These are phyloP conservation scores for Thozetella sp. DNA, from an alignment of 495 filamentous ascomycete genomes.

Conservation along the genomic window DNA sequence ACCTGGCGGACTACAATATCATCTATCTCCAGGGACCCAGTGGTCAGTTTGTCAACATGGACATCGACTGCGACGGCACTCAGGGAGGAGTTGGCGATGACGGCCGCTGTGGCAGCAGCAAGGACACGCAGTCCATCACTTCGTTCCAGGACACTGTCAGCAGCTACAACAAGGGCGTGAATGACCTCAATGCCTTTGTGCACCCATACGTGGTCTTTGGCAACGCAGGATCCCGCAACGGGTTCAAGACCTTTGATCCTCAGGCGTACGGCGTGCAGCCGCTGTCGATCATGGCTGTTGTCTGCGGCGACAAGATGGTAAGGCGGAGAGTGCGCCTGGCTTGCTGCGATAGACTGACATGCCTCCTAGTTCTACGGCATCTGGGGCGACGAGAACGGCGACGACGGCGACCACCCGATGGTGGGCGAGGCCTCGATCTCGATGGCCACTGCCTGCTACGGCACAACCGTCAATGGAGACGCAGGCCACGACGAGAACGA, in stretches of 20 bases:
- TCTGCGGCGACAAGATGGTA: constrained; percentile 59
- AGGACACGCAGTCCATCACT: constrained; percentile 54
- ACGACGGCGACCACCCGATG: constrained; percentile 38
- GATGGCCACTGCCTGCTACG: constrained; percentile 61
- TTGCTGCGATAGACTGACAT: constrained; percentile 5
- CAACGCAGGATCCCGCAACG: constrained; percentile 44
- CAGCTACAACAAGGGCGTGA: constrained; percentile 44
- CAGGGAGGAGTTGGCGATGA: constrained; percentile 47
- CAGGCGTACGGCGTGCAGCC: constrained; percentile 53
- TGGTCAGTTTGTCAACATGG: constrained; percentile 53
- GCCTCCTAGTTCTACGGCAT: constrained; percentile 58
- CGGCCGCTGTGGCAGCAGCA: constrained; percentile 48
- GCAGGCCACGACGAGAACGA: constrained; percentile 51
- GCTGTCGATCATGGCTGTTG: constrained; percentile 64
- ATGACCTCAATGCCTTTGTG: constrained; percentile 60
- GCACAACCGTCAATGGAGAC: constrained; percentile 43
- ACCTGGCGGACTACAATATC: constrained; percentile 25
- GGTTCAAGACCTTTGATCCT: constrained; percentile 52
- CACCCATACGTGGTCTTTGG: constrained; percentile 71
- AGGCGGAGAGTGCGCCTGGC: too few species aligned
- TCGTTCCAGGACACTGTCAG: constrained; percentile 51
- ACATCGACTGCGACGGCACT: constrained; percentile 70
- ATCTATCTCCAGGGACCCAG: constrained; percentile 37
- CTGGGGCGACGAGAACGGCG: constrained; percentile 68
- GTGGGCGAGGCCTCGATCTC: constrained; percentile 62